These are phyloP conservation scores for Cercophora newfieldiana DNA, from an alignment of 495 filamentous ascomycete species.

Conservation along the genomic window DNA sequence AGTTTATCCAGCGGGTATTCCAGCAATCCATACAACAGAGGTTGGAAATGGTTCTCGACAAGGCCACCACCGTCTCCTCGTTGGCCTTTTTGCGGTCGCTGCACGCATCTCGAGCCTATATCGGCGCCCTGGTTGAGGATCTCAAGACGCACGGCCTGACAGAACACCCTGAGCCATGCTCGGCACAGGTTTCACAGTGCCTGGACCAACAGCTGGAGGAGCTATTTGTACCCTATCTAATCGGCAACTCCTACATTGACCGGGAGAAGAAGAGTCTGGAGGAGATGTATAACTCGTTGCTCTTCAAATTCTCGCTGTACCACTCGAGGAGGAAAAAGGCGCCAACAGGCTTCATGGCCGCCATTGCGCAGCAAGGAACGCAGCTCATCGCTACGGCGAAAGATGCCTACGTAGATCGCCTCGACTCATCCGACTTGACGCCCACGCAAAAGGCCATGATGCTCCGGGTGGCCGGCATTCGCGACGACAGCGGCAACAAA, in stretches of 20 bases:
- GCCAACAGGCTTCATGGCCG: conserved; percentile 85
- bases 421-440: conserved; percentile 83
- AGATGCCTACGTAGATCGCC: conserved; percentile 77
- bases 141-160: conserved; percentile 93
- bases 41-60: conserved; percentile 93
- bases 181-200: conserved; percentile 77
- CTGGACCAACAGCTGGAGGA: conserved; percentile 97
- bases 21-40: conserved; percentile 97
- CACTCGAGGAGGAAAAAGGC: conserved; percentile 82
- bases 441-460: conserved; percentile 83
- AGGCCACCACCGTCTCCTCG: conserved; percentile 85
- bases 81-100: conserved; percentile 88
- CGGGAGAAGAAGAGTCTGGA: conserved; percentile 86
- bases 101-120: conserved; percentile 84
- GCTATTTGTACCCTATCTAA: conserved; percentile 91
- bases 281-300: conserved; percentile 85
- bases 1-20: conserved; percentile 93
- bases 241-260: conserved; percentile 93
- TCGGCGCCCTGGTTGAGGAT: conserved; percentile 83
- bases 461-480: conserved; percentile 75
- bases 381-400: conserved; percentile 80
- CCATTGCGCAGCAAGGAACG: conserved; percentile 79
- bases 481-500: conserved; percentile 53
- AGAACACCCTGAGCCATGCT: conserved; percentile 89
- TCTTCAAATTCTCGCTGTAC: conserved; percentile 94